Base-by-base conservation (phyloP, 495 filamentous ascomycete species). In the Aspergillus homomorphus region DNA sequence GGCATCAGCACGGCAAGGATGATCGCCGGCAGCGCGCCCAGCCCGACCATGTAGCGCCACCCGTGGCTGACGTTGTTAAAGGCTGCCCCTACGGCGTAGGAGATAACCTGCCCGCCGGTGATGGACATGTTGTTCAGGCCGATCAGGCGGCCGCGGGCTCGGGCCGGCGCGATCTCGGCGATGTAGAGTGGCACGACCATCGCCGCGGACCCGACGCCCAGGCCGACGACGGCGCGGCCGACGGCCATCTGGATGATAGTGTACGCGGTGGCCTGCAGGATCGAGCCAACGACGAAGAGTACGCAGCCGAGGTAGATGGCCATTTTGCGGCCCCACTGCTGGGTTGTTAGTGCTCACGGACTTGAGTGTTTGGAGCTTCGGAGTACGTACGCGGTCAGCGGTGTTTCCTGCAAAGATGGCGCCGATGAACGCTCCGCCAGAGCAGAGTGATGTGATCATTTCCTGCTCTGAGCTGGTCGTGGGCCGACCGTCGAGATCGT, bases 111-210 rank as follows among this genome's bases (percentile, higher is more conserved):
- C 3, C 81, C 81, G 21, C 75, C 76, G 8, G 80, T 83, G 55
- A 84, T 79, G 46, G 70, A 74, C 73, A 85, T 79, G 51, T 84
- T 82, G 66, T 85, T 79, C 26, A 85, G 67, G 0, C 76, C 80
- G 52, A 84, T 79, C 65, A 82, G 74, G 28, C 77, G 73, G n/a
- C 81, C 81, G 48, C 81, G 80, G 54, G 76, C 75, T 54, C 74
- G 77, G 10, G 81, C 74, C 0, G 79, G 78, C 3, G 78, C 71
- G 16, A 82, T 67, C 58, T 82, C 78, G 14, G 75, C 76, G 23
- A 81, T 75, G 52, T 81, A 74, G 26, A 74, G 50, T 0, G 65
- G 68, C n/a, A 76, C 71, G 30, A 82, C 70, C 71, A 81, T 82
- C 6, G 80, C 80, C 19, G 80, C 81, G 16, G 74, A 77, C 6